Percentiles rank a stretch among this genome's conserved stretches.
Evolutionary conservation across 257 asterid species (phyloP).

Genomic region (Solanum appendiculatum): DNA sequence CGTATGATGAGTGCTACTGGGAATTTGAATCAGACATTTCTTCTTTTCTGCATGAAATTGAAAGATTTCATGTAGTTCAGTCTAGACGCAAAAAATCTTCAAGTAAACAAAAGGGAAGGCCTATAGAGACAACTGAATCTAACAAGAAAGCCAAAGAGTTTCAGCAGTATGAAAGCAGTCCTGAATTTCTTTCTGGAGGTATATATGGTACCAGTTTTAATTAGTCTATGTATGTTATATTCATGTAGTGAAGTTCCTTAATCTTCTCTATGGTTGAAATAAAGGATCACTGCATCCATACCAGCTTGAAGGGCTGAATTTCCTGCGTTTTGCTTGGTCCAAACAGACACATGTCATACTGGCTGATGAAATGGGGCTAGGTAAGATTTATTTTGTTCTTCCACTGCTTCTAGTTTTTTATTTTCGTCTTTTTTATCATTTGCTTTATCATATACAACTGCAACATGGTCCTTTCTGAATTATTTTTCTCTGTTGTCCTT

Average conservation of each 20-base stretch:
- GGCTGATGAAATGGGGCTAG: slow-evolving; percentile 85
- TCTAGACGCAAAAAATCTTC: slow-evolving; percentile 48
- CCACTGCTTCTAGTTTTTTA: neutral
- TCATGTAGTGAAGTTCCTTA: neutral
- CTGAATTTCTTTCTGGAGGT: slow-evolving; percentile 91
- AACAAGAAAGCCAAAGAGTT: slow-evolving; percentile 75
- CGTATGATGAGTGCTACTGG: slow-evolving; percentile 93
- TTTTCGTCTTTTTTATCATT: neutral
- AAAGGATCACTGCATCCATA: slow-evolving; percentile 95
- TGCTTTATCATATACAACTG: neutral
- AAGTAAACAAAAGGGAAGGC: slow-evolving; percentile 43
- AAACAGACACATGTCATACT: slow-evolving; percentile 97
- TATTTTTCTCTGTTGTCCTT: neutral
- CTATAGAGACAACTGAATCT: slow-evolving; percentile 48
- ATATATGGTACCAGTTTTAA: neutral
- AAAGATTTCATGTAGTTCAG: slow-evolving; percentile 46
- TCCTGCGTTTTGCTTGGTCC: slow-evolving; percentile 94
- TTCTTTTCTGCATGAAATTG: slow-evolving; percentile 74
- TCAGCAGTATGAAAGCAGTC: slow-evolving; percentile 86
- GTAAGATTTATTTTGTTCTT: slow-evolving; percentile 32
- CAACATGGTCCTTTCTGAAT: neutral
- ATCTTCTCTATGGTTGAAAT: neutral
- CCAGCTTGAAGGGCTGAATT: slow-evolving; percentile 99
- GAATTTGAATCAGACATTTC: slow-evolving; percentile 78
- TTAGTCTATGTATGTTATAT: neutral